phyloP scores from a whole-genome alignment of 2,329 filamentous ascomycete species.

The Acrocalymma vagum region DNA sequence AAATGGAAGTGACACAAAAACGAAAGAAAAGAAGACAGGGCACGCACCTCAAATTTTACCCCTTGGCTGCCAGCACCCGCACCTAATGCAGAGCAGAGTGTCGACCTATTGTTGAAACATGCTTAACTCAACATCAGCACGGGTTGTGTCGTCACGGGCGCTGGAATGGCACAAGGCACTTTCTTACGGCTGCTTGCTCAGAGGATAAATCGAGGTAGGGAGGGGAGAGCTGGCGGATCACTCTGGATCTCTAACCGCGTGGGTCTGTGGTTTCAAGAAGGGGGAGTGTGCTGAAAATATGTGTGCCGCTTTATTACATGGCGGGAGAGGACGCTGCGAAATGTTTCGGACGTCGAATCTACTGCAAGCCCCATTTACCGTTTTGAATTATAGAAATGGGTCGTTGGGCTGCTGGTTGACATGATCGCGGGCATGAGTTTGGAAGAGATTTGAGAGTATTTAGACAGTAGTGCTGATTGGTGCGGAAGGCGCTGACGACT shows the following conservation, averaged over 20 bases:
- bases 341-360: constrained; percentile 31
- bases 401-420: constrained; percentile 37
- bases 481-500: constrained; percentile 45
- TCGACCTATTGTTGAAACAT: constrained; percentile 13
- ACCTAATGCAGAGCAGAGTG: constrained; percentile 11
- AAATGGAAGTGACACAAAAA: constrained; percentile 28
- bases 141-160: constrained; percentile 22
- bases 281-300: constrained; percentile 14
- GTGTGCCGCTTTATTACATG: constrained; percentile 27
- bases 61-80: constrained; percentile 15
- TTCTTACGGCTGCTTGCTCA: constrained; percentile 7
- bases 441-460: constrained; percentile 44
- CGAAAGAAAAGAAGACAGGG: constrained; percentile 22
- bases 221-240: too few species aligned
- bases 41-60: constrained; percentile 36
- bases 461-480: constrained; percentile 44
- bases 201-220: constrained; percentile 1
- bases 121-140: constrained; percentile 10
- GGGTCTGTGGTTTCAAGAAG: constrained; percentile 2
- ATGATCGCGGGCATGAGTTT: constrained; percentile 36
- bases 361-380: constrained; percentile 32
- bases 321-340: constrained; percentile 25
- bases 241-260: too few species aligned
- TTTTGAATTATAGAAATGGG: too few species aligned
- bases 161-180: constrained; percentile 16